phyloP scores from a whole-genome alignment of 176 grass and related monocot species.

The Carex kokanica region DNA sequence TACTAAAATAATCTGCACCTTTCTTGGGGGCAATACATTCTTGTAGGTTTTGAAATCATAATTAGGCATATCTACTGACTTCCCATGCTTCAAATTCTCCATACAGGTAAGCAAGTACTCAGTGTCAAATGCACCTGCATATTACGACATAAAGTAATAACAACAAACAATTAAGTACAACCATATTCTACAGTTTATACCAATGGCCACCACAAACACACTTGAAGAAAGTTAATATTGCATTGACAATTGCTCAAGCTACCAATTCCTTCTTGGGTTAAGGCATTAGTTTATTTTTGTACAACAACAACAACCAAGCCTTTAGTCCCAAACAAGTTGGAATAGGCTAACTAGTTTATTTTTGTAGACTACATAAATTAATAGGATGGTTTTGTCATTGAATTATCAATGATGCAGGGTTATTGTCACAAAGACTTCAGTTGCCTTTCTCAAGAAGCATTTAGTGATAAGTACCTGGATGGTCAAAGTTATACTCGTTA shows the following conservation, averaged over 20 bases:
- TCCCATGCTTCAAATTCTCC: slow-evolving; percentile 68
- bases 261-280: neutral
- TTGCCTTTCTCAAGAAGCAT: slow-evolving; percentile 14
- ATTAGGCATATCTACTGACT: slow-evolving; percentile 70
- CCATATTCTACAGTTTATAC: neutral
- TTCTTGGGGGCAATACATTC: slow-evolving; percentile 49
- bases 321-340: too few species aligned
- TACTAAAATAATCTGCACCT: slow-evolving; percentile 52
- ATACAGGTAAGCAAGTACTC: slow-evolving; percentile 76
- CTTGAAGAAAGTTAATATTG: neutral
- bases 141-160: slow-evolving; percentile 7
- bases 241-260: neutral
- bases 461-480: slow-evolving; percentile 47
- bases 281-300: neutral
- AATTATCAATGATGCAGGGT: neutral
- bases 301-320: too few species aligned
- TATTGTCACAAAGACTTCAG: neutral
- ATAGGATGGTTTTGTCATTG: neutral
- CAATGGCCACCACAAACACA: neutral
- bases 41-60: slow-evolving; percentile 96
- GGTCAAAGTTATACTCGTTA: slow-evolving; percentile 84
- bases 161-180: slow-evolving; percentile 6
- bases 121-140: slow-evolving; percentile 90
- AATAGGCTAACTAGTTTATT: neutral
- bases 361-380: neutral